A percentile compares a stretch with the other conserved stretches of the same genome.
phyloP scores from a whole-genome alignment of 768 basidiomycete species.

The Mycena alexandri region DNA sequence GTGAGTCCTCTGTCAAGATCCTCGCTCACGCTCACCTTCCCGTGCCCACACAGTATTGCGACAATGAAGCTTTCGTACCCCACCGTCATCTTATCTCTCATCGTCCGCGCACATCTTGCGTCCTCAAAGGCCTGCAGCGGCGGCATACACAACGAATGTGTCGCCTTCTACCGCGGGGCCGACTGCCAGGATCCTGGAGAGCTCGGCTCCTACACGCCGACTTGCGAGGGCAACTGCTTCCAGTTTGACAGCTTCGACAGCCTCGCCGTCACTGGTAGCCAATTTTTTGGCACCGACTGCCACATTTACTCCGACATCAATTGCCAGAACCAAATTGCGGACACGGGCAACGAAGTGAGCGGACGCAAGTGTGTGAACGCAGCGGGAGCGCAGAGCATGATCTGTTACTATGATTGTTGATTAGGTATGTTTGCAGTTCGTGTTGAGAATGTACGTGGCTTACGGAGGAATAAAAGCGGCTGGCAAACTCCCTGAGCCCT shows the following conservation, averaged over 20 bases:
- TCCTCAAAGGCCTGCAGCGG: neutral
- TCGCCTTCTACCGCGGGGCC: neutral
- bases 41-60: no score
- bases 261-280: neutral
- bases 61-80: neutral
- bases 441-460: no score
- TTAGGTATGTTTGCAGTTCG: no score
- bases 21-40: no score
- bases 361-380: neutral
- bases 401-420: no score
- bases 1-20: no score
- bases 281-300: neutral
- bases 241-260: constrained; percentile 1
- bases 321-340: neutral
- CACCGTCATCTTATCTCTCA: neutral
- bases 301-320: neutral
- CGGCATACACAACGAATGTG: neutral
- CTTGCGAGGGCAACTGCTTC: neutral
- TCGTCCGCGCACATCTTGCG: neutral
- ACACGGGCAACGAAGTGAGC: neutral
- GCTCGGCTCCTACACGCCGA: neutral
- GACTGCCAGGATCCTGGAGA: neutral
- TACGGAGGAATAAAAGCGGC: no score
- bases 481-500: no score
- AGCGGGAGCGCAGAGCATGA: neutral